Percentiles rank a stretch among this genome's conserved stretches.
Evolutionary conservation across 2,329 filamentous ascomycete genomes (phyloP).

Genomic region (Coniochaeta sp.): DNA sequence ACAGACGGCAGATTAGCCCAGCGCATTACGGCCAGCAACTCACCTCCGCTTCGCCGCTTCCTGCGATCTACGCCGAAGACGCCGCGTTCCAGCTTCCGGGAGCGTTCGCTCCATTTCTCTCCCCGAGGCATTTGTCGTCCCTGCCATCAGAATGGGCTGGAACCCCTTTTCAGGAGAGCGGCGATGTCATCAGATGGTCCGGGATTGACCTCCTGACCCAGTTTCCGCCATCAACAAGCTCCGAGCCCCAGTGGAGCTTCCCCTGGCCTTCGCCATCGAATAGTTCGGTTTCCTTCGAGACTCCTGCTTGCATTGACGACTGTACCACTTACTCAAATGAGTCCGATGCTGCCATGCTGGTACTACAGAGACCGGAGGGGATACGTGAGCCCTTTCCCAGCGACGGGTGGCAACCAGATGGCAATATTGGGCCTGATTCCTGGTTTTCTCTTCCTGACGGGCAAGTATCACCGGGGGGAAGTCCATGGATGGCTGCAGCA

Average conservation of each 20-base stretch:
- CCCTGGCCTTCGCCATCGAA: neutral
- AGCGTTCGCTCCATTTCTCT: constrained; percentile 10
- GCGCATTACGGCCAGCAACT: constrained; percentile 3
- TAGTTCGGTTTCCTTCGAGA: neutral
- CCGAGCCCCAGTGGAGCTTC: neutral
- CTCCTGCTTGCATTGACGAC: constrained; percentile 12
- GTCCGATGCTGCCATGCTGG: constrained; percentile 19
- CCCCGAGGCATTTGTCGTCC: constrained; percentile 6
- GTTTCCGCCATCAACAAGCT: constrained; percentile 4
- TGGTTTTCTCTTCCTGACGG: constrained; percentile 12
- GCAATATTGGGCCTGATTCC: constrained; percentile 16
- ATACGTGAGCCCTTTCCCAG: constrained; percentile 9
- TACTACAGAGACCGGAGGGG: constrained; percentile 15
- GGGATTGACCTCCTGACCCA: constrained; percentile 14
- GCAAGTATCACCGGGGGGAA: neutral
- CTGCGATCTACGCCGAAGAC: neutral
- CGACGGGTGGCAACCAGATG: constrained; percentile 8
- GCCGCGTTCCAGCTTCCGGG: constrained; percentile 8
- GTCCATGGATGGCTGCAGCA: neutral
- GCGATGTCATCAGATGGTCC: constrained; percentile 14
- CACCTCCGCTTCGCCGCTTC: constrained; percentile 10
- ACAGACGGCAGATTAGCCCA: constrained; percentile 9
- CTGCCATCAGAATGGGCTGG: constrained; percentile 7
- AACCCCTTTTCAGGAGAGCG: constrained; percentile 1
- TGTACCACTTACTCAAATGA: constrained; percentile 18